These are phyloP conservation scores for Metarhizium rileyi DNA, from an alignment of 2,329 filamentous ascomycete species.

Conservation along the genomic window DNA sequence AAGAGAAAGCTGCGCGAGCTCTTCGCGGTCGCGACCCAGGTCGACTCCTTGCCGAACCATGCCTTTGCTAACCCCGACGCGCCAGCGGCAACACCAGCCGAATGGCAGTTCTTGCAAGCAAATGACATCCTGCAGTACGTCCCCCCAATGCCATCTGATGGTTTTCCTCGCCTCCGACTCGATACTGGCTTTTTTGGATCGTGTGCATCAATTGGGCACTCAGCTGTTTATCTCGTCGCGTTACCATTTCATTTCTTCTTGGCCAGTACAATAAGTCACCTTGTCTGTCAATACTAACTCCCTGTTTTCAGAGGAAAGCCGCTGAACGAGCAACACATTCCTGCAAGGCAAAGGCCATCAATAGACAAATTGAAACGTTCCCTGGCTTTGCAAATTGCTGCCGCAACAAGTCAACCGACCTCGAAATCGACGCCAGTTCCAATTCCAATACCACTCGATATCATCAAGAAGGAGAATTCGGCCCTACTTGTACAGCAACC, in stretches of 20 bases:
- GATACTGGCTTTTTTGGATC: not conserved
- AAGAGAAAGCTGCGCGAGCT: slow-evolving; percentile 88
- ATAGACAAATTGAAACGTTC: slow-evolving; percentile 33
- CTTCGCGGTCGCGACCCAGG: slow-evolving; percentile 67
- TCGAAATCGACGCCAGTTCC: slow-evolving; percentile 4
- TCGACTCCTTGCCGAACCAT: slow-evolving; percentile 49
- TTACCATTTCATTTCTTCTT: not conserved
- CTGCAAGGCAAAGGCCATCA: slow-evolving; percentile 34
- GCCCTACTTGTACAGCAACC: slow-evolving; percentile 9
- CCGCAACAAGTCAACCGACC: slow-evolving; percentile 10
- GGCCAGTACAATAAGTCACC: not conserved
- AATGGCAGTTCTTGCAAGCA: slow-evolving; percentile 46
- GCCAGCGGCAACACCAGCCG: slow-evolving; percentile 39
- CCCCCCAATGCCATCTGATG: slow-evolving; percentile 7
- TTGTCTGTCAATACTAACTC: not conserved
- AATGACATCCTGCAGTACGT: slow-evolving; percentile 53
- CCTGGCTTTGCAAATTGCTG: slow-evolving; percentile 19
- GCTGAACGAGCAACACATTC: slow-evolving; percentile 44
- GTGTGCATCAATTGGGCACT: slow-evolving; percentile 2
- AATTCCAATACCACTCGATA: not conserved
- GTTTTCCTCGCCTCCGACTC: slow-evolving; percentile 11
- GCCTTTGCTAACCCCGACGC: slow-evolving; percentile 48
- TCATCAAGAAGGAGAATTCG: slow-evolving; percentile 5
- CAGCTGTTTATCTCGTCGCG: not conserved
- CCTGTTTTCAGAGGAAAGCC: slow-evolving; percentile 24